Base-by-base conservation (phyloP, 2,329 filamentous ascomycete genomes). In the Epichloe amarillans region DNA sequence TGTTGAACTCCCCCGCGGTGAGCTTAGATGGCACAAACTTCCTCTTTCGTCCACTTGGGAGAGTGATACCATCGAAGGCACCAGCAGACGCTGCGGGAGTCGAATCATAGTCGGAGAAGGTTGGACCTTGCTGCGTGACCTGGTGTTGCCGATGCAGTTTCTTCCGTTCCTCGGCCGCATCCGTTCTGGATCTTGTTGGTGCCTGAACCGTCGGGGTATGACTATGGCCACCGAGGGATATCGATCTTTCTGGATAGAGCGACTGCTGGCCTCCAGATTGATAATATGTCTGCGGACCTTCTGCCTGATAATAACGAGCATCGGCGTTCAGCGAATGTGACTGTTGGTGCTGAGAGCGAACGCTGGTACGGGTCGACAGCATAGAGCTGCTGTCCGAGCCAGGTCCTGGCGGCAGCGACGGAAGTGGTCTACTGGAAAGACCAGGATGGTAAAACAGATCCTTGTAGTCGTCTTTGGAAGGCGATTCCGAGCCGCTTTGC, bases 371-470 rank as follows among this genome's bases (percentile, higher is more conserved):
- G 0, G 70, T 61, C 37, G 73, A 74, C 50, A 76, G 60, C 62
- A 77, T 62, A 1, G 73, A 74, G 60, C 73, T 76, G 57, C 70
- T 74, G 52, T 88, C 87, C 2, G 81, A 82, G 7, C 74, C 78
- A 44, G 78, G 72, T 8, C 74, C 78, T 41, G 78, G 72, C 4
- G 80, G 80, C 2, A 83, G 69, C 7, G 79, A 79, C 57, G 71
- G 86, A 61, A 72, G 84, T 66, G 68, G 89, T 68, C 70, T 81
- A 73, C 59, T 72, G 55, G 79, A 71, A 62, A 89, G 80, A 39
- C 88, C 88, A 17, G 90, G 90, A 60, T 97, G 89, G 64, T 94
- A 98, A 64, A 95, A 95, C 62, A 97, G 82, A 59, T 95, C 93
- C 17, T 86, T 86, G 54, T 88, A 87, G 51, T 89, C 88, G 42